Conservation (phyloP, 805 yeast species). For the Metschnikowia picachoensis region DNA sequence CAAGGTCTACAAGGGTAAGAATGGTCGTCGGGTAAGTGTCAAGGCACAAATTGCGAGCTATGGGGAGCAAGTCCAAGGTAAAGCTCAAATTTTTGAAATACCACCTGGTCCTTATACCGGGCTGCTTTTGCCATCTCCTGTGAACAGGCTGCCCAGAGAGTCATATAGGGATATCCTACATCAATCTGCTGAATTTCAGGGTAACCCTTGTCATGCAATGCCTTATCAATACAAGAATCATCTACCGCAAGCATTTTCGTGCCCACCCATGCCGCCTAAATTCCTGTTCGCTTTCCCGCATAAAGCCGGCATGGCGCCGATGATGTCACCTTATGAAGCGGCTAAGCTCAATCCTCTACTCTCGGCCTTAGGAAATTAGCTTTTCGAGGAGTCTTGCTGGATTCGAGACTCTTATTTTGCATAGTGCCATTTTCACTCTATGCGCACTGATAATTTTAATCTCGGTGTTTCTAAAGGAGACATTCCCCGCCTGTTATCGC, state of each 20-base stretch:
- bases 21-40: conserved; percentile 38
- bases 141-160: not conserved
- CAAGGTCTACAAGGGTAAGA: conserved; percentile 42
- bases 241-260: not conserved
- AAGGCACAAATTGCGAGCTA: conserved; percentile 18
- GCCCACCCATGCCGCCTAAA: conserved; percentile 1
- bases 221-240: not conserved
- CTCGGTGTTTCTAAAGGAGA: no score
- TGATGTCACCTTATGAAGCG: conserved; percentile 6
- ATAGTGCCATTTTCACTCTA: no score
- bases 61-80: no score
- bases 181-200: conserved; percentile 1
- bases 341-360: not conserved
- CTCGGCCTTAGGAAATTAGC: not conserved
- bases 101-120: conserved; percentile 9
- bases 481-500: no score
- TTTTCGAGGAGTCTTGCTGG: not conserved
- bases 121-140: not conserved
- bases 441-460: no score
- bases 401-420: not conserved
- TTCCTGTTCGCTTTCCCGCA: conserved; percentile 1
- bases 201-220: not conserved
- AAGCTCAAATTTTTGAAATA: conserved; percentile 4
- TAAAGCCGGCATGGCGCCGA: not conserved
- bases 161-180: not conserved